phyloP scores from a whole-genome alignment of 2,329 filamentous ascomycete genomes.

The Penicillium sp. region DNA sequence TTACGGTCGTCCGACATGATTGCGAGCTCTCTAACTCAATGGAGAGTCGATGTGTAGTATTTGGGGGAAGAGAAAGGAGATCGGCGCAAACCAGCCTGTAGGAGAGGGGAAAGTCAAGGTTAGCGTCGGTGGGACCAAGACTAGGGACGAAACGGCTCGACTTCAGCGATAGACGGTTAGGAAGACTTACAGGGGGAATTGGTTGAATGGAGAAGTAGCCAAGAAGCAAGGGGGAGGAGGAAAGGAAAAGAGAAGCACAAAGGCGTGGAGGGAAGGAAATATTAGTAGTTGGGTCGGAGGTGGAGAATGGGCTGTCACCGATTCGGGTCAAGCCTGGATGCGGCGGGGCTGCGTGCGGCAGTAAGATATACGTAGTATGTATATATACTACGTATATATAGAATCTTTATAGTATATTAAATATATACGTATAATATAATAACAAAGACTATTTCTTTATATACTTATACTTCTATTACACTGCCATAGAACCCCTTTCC shows the following conservation, averaged over 20 bases:
- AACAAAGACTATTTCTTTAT: too few relatives aligned
- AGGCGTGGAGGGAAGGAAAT: slow-evolving; percentile 4
- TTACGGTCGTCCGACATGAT: slow-evolving; percentile 47
- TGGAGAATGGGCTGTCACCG: slow-evolving; percentile 4
- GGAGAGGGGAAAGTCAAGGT: neutral
- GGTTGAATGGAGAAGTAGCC: slow-evolving; percentile 3
- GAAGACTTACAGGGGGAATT: neutral
- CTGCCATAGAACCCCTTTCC: too few relatives aligned
- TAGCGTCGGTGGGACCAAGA: slow-evolving; percentile 2
- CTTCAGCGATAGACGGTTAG: too few relatives aligned
- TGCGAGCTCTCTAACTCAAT: slow-evolving; percentile 12
- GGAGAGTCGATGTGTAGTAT: neutral
- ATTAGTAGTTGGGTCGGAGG: neutral
- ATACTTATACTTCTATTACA: too few relatives aligned
- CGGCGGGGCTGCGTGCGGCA: slow-evolving; percentile 2
- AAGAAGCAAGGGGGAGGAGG: neutral
- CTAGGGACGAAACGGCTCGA: neutral
- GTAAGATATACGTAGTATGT: neutral
- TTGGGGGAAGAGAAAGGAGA: neutral
- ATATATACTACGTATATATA: neutral
- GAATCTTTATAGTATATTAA: neutral
- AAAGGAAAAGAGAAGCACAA: slow-evolving; percentile 5
- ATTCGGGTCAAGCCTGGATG: slow-evolving; percentile 5
- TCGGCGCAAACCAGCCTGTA: slow-evolving; percentile 7
- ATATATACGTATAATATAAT: neutral